phyloP scores from a whole-genome alignment of 352 stramenopile genomes.

The Phytophthora megakarya region DNA sequence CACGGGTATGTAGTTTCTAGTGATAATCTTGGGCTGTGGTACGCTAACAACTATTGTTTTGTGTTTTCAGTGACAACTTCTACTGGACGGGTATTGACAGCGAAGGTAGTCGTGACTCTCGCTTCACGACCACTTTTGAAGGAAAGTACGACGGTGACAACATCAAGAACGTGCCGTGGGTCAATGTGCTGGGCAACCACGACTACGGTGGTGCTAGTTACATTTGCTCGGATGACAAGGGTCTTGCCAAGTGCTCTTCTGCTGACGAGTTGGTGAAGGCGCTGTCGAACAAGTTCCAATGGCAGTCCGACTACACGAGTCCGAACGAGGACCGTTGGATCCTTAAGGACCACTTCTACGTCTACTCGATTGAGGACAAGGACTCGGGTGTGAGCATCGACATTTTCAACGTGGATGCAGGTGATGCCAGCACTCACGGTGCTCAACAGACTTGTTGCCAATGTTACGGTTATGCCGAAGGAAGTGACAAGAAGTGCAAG shows the following conservation, averaged over 20 bases:
- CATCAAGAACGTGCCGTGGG: slow-evolving; percentile 65
- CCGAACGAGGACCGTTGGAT: slow-evolving; percentile 77
- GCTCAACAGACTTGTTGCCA: slow-evolving; percentile 82
- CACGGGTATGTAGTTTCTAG: slow-evolving; percentile 46
- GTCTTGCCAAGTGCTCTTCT: slow-evolving; percentile 46
- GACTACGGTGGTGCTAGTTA: slow-evolving; percentile 79
- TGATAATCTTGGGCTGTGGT: neutral
- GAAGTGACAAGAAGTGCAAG: slow-evolving; percentile 55
- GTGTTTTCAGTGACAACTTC: slow-evolving; percentile 66
- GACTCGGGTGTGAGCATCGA: slow-evolving; percentile 58
- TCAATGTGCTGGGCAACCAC: slow-evolving; percentile 83
- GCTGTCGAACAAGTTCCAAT: slow-evolving; percentile 62
- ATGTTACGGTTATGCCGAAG: slow-evolving; percentile 76
- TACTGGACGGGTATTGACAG: slow-evolving; percentile 79
- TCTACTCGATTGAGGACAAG: slow-evolving; percentile 52
- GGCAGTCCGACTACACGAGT: slow-evolving; percentile 69
- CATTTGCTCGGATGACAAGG: slow-evolving; percentile 57
- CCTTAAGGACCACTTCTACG: slow-evolving; percentile 75
- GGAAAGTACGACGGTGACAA: slow-evolving; percentile 58
- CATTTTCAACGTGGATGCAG: slow-evolving; percentile 78
- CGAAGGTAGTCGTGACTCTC: slow-evolving; percentile 46
- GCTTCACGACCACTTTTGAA: slow-evolving; percentile 77
- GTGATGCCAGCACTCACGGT: slow-evolving; percentile 66
- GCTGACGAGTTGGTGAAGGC: slow-evolving; percentile 52
- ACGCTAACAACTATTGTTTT: slow-evolving; percentile 3